Evolutionary conservation across 192 early-diverging fungal species (phyloP).

Genomic region (Coemansia sp.): DNA sequence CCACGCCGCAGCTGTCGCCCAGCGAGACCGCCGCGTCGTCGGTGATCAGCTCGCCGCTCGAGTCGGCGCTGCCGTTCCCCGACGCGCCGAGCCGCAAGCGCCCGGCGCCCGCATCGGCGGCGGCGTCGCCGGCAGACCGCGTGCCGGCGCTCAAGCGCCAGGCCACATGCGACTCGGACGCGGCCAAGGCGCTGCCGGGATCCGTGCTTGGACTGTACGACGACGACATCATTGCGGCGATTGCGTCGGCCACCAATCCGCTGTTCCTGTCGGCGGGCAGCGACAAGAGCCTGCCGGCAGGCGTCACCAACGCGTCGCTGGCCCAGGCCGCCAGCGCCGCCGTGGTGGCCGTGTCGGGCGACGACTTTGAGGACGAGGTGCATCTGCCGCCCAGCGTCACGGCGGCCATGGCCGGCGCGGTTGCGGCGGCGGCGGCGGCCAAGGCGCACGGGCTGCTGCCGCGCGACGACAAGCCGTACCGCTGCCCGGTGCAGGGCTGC

Average conservation of each 20-base stretch:
- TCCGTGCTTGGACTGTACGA: slow-evolving; percentile 48
- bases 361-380: slow-evolving; percentile 42
- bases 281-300: slow-evolving; percentile 3
- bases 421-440: slow-evolving; percentile 40
- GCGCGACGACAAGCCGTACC: slow-evolving; percentile 80
- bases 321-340: slow-evolving; percentile 38
- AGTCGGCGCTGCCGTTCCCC: slow-evolving; percentile 27
- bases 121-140: no score
- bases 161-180: slow-evolving; percentile 22
- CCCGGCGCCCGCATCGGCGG: slow-evolving; percentile 6
- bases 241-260: slow-evolving; percentile 50
- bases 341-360: slow-evolving; percentile 25
- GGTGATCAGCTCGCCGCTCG: slow-evolving; percentile 40
- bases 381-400: slow-evolving; percentile 54
- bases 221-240: slow-evolving; percentile 53
- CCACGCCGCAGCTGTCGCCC: slow-evolving; percentile 29
- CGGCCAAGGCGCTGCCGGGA: slow-evolving; percentile 5
- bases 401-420: slow-evolving; percentile 50
- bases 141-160: slow-evolving; percentile 29
- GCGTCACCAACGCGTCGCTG: slow-evolving; percentile 17
- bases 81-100: slow-evolving; percentile 46
- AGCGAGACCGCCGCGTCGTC: slow-evolving; percentile 39
- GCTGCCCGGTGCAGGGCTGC: slow-evolving; percentile 82
- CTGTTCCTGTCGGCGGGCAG: slow-evolving; percentile 35
- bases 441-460: slow-evolving; percentile 45